phyloP scores from a whole-genome alignment of 2,329 filamentous ascomycete genomes.

The Ophiocordyceps camponoti-leonardi region DNA sequence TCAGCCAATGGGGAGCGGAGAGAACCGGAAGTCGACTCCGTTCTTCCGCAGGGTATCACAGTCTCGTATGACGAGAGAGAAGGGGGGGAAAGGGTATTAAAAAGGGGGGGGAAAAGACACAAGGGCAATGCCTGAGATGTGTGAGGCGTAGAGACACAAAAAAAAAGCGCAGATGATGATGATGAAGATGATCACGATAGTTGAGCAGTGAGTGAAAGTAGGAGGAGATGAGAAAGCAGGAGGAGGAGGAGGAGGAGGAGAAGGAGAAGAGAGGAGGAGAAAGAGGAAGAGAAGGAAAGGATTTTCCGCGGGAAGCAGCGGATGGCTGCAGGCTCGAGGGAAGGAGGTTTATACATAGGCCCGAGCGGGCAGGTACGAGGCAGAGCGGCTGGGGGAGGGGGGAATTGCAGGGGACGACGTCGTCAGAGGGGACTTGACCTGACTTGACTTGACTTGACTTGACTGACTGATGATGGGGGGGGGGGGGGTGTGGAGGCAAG shows the following conservation, averaged over 20 bases:
- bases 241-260: not conserved
- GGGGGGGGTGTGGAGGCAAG: not conserved
- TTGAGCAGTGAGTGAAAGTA: not conserved
- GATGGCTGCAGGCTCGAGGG: not conserved
- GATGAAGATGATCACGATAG: not conserved
- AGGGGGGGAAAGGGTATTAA: not conserved
- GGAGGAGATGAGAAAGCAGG: not conserved
- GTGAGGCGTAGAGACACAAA: not conserved
- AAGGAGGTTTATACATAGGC: not conserved
- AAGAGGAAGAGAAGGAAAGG: not conserved
- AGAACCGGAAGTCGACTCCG: not conserved
- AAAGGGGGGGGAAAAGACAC: not conserved
- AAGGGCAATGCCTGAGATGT: not conserved
- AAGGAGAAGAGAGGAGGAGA: not conserved
- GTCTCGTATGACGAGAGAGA: not conserved
- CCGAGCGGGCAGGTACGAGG: not conserved
- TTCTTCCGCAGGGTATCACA: not conserved
- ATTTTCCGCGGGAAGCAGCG: constrained; percentile 7
- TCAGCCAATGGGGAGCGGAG: not conserved
- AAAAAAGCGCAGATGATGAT: not conserved
- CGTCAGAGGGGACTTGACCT: not conserved
- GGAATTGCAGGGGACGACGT: not conserved
- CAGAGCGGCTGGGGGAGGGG: not conserved
- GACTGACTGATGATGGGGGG: too few species aligned
- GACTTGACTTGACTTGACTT: too few species aligned